Evolutionary conservation across 2,329 filamentous ascomycete genomes (phyloP).

Genomic region (Diaporthe vaccinii): DNA sequence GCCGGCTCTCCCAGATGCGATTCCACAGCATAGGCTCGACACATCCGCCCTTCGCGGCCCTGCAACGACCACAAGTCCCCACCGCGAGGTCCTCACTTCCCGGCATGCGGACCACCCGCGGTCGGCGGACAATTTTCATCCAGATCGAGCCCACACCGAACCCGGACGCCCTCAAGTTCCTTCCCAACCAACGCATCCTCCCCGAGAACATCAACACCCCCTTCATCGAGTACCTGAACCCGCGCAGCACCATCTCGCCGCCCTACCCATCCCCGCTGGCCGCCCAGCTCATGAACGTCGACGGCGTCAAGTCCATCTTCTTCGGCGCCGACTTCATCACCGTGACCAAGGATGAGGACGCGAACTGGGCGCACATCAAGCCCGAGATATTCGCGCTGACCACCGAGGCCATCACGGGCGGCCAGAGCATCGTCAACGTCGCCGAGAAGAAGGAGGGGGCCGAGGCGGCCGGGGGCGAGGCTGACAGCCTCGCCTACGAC

Average conservation of each 20-base stretch:
- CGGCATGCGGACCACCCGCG: conserved; percentile 47
- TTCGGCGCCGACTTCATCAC: conserved; percentile 98
- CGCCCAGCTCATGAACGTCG: conserved; percentile 90
- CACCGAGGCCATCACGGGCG: conserved; percentile 89
- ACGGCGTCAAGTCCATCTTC: conserved; percentile 95
- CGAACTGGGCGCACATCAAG: conserved; percentile 94
- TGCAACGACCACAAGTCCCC: conserved; percentile 45
- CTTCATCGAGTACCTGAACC: conserved; percentile 92
- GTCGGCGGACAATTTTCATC: conserved; percentile 89
- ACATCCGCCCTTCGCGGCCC: conserved; percentile 45
- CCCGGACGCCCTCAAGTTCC: conserved; percentile 95
- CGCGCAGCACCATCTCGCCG: conserved; percentile 87
- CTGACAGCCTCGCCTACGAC: conserved; percentile 84
- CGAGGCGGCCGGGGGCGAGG: conserved; percentile 58
- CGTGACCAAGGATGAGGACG: conserved; percentile 88
- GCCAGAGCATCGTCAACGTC: conserved; percentile 83
- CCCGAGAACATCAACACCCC: conserved; percentile 79
- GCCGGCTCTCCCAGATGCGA: conserved; percentile 48
- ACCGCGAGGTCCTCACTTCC: conserved; percentile 37
- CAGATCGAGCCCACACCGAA: conserved; percentile 97
- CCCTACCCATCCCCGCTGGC: conserved; percentile 93
- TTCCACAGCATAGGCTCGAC: conserved; percentile 45
- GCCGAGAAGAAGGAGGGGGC: conserved; percentile 68
- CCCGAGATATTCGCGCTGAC: conserved; percentile 96
- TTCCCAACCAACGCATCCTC: conserved; percentile 89